Evolutionary conservation across 352 stramenopile species (phyloP).

Genomic region (Globisporangium sylvaticum): DNA sequence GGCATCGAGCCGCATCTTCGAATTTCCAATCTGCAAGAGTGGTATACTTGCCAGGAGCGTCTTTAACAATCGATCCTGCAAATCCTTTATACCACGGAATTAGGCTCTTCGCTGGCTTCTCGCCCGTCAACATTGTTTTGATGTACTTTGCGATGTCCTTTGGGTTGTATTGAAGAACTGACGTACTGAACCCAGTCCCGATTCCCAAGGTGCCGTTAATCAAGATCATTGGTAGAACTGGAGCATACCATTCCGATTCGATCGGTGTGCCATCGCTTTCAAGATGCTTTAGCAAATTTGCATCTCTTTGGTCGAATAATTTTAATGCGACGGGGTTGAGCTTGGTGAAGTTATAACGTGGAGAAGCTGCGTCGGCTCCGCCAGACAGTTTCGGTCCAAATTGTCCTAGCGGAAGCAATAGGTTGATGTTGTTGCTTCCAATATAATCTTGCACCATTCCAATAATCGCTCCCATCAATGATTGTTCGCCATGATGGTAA

Average conservation of each 20-base stretch:
- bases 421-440: neutral
- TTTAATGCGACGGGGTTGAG: neutral
- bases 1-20: neutral
- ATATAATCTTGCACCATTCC: neutral
- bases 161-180: neutral
- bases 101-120: neutral
- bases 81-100: neutral
- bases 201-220: neutral
- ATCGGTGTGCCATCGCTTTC: neutral
- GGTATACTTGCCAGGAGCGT: neutral
- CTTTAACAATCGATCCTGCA: neutral
- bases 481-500: slow-evolving; percentile 14
- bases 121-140: neutral
- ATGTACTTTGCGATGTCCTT: neutral
- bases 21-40: neutral
- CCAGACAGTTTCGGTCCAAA: neutral
- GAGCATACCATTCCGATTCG: neutral
- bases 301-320: neutral
- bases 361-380: neutral
- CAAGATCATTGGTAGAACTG: neutral
- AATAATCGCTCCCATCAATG: neutral
- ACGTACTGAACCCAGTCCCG: neutral
- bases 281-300: neutral
- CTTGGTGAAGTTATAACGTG: neutral
- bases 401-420: neutral